Evolutionary conservation across 176 grass and related monocot genomes (phyloP), one percentile per base, ranked within the genome.

Genomic region (Elaeis guineensis): DNA sequence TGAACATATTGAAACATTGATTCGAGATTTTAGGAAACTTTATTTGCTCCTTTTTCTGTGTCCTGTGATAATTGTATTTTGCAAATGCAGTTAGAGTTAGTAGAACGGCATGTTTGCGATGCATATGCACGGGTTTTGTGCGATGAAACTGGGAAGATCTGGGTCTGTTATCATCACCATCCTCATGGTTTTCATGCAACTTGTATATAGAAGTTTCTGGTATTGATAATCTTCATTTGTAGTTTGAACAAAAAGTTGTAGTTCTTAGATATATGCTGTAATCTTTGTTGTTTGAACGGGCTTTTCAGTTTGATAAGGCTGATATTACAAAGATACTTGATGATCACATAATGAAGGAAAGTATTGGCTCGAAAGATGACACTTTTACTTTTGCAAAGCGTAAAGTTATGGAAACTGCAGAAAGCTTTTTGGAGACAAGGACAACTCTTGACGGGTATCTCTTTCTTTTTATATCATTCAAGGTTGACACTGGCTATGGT

Each of bases 91-190:
- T 83, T 80, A 59, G 69, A 87, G 48, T 54, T 87, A 53, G 80
- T 96, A 51, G 64, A 96, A 62, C 49, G 25, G 18, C 65, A 61
- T 9, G 28, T 87, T 23, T 96, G 91, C 51, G 50, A 63, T 63
- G 63, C 82, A 19, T 72, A 87, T 51, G 86, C 86, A 25, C 78
- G 69, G 19, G 77, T 80, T 62, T 78, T 95, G 17, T 95, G 91
- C 20, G 78, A 78, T 52, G 67, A 87, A 56, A 21, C 74, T 62
- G 83, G 72, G 69, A 82, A 82, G 69, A 82, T 84, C 72, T 63
- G 79, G 86, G 91, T 96, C 63, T 72, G 80, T 80, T 69, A 67
- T 62, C 61, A 55, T 66, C 65, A 18, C 19, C 25, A 57, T 24
- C 21, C 50, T 79, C 55, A 29, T 83, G 8, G 35, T 59, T 77